Evolutionary conservation across 2,329 filamentous ascomycete genomes (phyloP), one percentile per base, ranked within the genome.

Genomic region (Emmonsia crescens): DNA sequence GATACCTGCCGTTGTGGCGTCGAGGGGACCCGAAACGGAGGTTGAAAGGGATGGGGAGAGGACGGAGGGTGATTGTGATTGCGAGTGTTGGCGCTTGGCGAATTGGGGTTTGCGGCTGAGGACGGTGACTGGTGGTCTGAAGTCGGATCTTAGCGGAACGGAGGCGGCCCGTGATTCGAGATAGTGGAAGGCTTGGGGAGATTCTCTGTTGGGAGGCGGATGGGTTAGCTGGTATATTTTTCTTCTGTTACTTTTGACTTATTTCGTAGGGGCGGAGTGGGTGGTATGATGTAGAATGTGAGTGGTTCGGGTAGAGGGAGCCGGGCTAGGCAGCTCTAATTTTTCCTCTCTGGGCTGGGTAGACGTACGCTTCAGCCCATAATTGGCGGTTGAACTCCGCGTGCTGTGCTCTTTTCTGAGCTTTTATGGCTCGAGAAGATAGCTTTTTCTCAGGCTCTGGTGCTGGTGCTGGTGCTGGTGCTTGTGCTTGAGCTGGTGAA

Each of bases 71-170:
- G 64, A 80, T 79, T 63, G 80, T 76, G 63, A 79, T 70, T 86
- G 83, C 16, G 55, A 57, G 27, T 57, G 38, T 12, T 21, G 55
- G 14, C 27, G 55, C 42, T 81, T 83, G 46, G 85, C 82, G 48
- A 89, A 75, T 62, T 83, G 81, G 1, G 91, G 91, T 68, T 93
- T 94, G 64, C 93, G 89, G 71, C 88, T 91, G 12, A 96, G 85
- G 5, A 97, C 82, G 66, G 87, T 94, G 68, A 96, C 85, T 42
- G 89, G 83, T 0, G 89, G 88, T 72, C 92, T 94, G 78, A 94
- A 92, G 40, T 86, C 82, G 31, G 82, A 79, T 66, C 86, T 85
- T 24, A 90, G 75, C 0, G 90, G 87, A 1, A 87, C 82, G 58
- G 73, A 61, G 62, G 81, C 81, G 66, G 81, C 81, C 66, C 78